These are phyloP conservation scores for Gyromitra esculenta DNA, from an alignment of 2,329 filamentous ascomycete genomes.

Conservation along the genomic window DNA sequence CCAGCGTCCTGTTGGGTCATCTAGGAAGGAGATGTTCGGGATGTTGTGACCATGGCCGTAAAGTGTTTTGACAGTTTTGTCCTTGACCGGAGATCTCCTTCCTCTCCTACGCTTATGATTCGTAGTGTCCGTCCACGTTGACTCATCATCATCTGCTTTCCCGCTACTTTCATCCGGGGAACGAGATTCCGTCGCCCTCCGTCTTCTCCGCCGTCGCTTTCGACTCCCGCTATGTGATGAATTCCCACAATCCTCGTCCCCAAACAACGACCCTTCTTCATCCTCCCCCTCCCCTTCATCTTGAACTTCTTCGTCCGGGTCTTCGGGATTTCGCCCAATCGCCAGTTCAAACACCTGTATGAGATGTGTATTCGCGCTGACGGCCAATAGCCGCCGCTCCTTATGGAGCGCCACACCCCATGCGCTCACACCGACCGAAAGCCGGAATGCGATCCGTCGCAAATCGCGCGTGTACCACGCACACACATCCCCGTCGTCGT, in stretches of 20 bases:
- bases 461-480: conserved; percentile 71
- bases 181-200: conserved; percentile 14
- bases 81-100: conserved; percentile 44
- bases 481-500: conserved; percentile 79
- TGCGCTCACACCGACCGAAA: conserved; percentile 79
- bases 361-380: conserved; percentile 76
- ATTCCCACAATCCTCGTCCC: conserved; percentile 23
- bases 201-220: conserved; percentile 44
- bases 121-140: conserved; percentile 12
- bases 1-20: conserved; percentile 57
- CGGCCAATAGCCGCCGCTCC: conserved; percentile 82
- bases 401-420: conserved; percentile 90
- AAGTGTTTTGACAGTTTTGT: conserved; percentile 53
- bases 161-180: conserved; percentile 28
- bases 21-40: conserved; percentile 57
- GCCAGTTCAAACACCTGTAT: conserved; percentile 71
- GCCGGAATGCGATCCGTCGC: conserved; percentile 61
- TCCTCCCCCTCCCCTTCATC: conserved; percentile 27
- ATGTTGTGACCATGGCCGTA: conserved; percentile 56
- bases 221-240: conserved; percentile 21
- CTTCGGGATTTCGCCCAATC: conserved; percentile 58
- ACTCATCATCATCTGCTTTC: conserved; percentile 10
- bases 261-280: conserved; percentile 19
- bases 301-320: conserved; percentile 10
- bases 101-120: conserved; percentile 22